Percentiles rank a stretch among this genome's conserved stretches.
These are phyloP conservation scores for Gilbertella persicaria DNA, from an alignment of 371 early-diverging fungal species.

Conservation along the genomic window DNA sequence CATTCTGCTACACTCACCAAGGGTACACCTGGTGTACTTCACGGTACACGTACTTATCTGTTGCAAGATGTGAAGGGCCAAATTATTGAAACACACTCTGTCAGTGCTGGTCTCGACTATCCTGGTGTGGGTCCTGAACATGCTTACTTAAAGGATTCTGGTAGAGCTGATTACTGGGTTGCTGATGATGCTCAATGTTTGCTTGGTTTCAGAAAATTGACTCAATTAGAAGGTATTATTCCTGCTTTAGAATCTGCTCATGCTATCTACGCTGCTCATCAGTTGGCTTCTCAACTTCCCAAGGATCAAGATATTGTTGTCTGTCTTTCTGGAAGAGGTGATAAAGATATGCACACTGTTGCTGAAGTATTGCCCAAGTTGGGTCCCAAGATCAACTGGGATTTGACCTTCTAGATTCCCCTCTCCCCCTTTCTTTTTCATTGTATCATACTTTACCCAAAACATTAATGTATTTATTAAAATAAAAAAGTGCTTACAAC, in stretches of 20 bases:
- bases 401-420: slow-evolving; percentile 63
- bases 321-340: slow-evolving; percentile 94
- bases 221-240: slow-evolving; percentile 92
- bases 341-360: slow-evolving; percentile 96
- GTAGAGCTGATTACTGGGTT: slow-evolving; percentile 84
- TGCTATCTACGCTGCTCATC: slow-evolving; percentile 83
- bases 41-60: slow-evolving; percentile 93
- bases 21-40: slow-evolving; percentile 94
- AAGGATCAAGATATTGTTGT: slow-evolving; percentile 85
- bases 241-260: slow-evolving; percentile 96
- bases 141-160: slow-evolving; percentile 85
- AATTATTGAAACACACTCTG: slow-evolving; percentile 92
- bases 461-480: background rate
- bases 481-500: background rate
- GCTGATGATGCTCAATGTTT: slow-evolving; percentile 88
- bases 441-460: background rate
- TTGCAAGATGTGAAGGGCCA: slow-evolving; percentile 94
- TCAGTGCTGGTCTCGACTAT: slow-evolving; percentile 96
- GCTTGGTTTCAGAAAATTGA: slow-evolving; percentile 83
- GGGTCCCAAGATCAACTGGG: slow-evolving; percentile 95
- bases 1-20: slow-evolving; percentile 91
- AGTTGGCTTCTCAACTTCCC: slow-evolving; percentile 77
- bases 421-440: background rate
- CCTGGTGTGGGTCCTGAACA: slow-evolving; percentile 98
- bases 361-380: slow-evolving; percentile 87